A percentile compares a stretch with the other conserved stretches of the same genome.
phyloP scores from a whole-genome alignment of 2,329 filamentous ascomycete genomes.

The Tolypocladium capitatum region DNA sequence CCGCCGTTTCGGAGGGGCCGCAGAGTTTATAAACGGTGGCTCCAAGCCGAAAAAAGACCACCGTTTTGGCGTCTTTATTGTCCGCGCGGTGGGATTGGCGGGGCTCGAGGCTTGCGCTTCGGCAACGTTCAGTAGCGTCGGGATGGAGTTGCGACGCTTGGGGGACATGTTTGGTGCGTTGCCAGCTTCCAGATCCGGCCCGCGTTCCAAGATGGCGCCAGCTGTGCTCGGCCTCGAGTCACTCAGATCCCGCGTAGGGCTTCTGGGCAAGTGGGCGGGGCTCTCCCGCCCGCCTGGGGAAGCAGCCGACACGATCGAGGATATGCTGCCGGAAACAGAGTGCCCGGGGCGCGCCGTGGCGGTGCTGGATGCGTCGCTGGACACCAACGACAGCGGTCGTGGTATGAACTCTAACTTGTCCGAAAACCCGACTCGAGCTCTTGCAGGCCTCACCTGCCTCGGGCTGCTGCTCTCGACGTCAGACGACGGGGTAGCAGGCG shows the following conservation, averaged over 20 bases:
- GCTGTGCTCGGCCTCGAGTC: conserved; percentile 55
- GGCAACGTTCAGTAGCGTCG: conserved; percentile 32
- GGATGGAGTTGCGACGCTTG: conserved; percentile 46
- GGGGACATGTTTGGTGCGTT: conserved; percentile 18
- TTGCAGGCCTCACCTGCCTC: conserved; percentile 23
- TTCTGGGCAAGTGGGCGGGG: conserved; percentile 23
- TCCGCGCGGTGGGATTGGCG: conserved; percentile 30
- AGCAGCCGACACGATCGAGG: conserved; percentile 56
- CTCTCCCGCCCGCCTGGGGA: conserved; percentile 27
- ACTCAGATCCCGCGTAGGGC: conserved; percentile 24
- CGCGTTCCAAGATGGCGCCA: conserved; percentile 51
- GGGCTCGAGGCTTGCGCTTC: conserved; percentile 20
- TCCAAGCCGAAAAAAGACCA: conserved; percentile 54
- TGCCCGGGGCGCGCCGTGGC: conserved; percentile 56
- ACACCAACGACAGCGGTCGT: conserved; percentile 70
- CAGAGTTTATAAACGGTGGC: conserved; percentile 27
- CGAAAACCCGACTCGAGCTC: conserved; percentile 67
- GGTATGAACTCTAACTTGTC: conserved; percentile 76
- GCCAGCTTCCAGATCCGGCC: conserved; percentile 9
- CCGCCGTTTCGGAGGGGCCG: conserved; percentile 32
- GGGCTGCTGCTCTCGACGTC: conserved; percentile 5
- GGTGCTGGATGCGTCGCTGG: conserved; percentile 71
- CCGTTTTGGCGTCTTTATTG: conserved; percentile 38
- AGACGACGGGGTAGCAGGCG: conserved; percentile 3
- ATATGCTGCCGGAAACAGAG: conserved; percentile 66